Evolutionary conservation across 352 stramenopile species (phyloP).

Genomic region (Phytopythium aichiense): DNA sequence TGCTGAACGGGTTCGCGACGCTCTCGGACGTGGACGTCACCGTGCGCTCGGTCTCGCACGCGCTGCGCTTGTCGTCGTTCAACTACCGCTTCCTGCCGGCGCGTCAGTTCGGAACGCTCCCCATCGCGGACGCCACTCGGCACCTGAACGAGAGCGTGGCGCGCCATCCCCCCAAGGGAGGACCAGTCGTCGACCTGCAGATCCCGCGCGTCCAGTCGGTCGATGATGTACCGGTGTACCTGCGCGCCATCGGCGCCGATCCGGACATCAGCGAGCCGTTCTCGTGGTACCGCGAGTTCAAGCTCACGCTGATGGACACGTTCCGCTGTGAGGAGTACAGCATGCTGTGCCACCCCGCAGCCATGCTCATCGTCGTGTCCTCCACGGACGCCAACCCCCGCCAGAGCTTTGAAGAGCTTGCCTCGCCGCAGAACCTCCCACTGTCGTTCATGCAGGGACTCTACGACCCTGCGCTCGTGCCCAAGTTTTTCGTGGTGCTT

Average conservation of each 20-base stretch:
- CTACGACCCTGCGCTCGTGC: slow-evolving; percentile 69
- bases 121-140: slow-evolving; percentile 44
- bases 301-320: slow-evolving; percentile 71
- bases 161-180: slow-evolving; percentile 35
- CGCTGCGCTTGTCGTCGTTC: slow-evolving; percentile 55
- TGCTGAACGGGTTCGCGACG: slow-evolving; percentile 72
- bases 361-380: slow-evolving; percentile 74
- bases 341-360: slow-evolving; percentile 66
- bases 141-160: slow-evolving; percentile 64
- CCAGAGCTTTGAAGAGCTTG: slow-evolving; percentile 69
- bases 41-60: slow-evolving; percentile 71
- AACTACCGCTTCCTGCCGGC: slow-evolving; percentile 73
- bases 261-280: slow-evolving; percentile 40
- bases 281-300: slow-evolving; percentile 81
- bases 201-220: slow-evolving; percentile 50
- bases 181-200: slow-evolving; percentile 49
- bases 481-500: slow-evolving; percentile 88
- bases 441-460: slow-evolving; percentile 62
- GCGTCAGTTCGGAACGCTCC: slow-evolving; percentile 42
- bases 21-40: slow-evolving; percentile 61
- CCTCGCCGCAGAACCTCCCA: slow-evolving; percentile 39
- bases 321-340: slow-evolving; percentile 83
- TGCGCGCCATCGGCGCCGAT: slow-evolving; percentile 52
- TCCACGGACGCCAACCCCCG: slow-evolving; percentile 81
- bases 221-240: slow-evolving; percentile 65